Base-by-base conservation (phyloP, 768 basidiomycete genomes). In the Mycena metata region DNA sequence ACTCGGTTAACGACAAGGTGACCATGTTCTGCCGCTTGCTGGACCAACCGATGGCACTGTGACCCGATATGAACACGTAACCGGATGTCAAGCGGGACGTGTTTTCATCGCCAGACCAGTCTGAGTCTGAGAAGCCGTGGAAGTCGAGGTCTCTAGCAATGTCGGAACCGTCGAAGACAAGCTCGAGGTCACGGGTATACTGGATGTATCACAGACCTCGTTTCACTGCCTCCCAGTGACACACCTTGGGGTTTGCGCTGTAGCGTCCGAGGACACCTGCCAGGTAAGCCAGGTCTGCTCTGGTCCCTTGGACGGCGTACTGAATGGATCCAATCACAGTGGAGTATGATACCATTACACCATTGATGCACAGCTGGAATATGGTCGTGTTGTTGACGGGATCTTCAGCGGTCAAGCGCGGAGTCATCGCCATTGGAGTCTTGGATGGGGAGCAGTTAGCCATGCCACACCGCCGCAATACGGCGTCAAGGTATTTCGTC, bases 251-350 rank as follows among this genome's bases (percentile, higher is more conserved):
- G n/a, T n/a, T n/a, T n/a, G n/a, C n/a, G n/a, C n/a, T n/a, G n/a
- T n/a, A n/a, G 23, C 60, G 49, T 3, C 60, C 60, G 17, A 61
- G 60, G 0, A 61, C 35, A 15, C 60, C 60, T 11, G 26, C 49
- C 5, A 42, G 35, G 39, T 51, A 61, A 17, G 60, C 60, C 15
- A 61, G 5, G 33, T 61, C 60, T 5, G 60, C 35, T 11, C 60
- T 17, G 2, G 60, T 61, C 13, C 60, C 60, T 15, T 41, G 47
- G 17, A 61, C 39, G 2, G 60, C 60, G 8, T 61, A 61, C 60
- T 41, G 35, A 13, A 51, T 24, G 11, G 60, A 61, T 19, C 47
- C 60, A 0, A 61, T 36, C 15, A 61, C 36, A 19, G 49, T 61
- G 26, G 49, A n/a, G 13, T 61, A 61, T 10, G 60, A 51, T 2